These are phyloP conservation scores for Eucalyptus tenuipes DNA, from an alignment of 345 rosid species.

Conservation along the genomic window DNA sequence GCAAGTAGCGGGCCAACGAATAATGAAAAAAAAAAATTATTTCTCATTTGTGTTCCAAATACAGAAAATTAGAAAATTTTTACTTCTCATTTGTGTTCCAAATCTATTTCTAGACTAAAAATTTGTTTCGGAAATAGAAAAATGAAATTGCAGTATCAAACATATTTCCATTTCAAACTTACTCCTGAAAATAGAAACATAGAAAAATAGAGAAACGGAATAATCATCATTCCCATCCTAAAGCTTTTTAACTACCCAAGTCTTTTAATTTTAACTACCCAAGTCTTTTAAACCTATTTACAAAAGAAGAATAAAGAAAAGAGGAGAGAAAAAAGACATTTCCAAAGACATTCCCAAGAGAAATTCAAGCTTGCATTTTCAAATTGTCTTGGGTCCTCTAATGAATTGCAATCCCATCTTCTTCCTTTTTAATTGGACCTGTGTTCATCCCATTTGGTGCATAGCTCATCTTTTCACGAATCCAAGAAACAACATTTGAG, in stretches of 20 bases:
- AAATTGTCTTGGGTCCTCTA: background rate
- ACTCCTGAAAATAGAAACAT: fast-evolving
- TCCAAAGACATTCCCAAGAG: background rate
- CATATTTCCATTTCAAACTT: no score
- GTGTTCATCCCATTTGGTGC: background rate
- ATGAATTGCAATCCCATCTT: no score
- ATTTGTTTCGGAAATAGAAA: fast-evolving
- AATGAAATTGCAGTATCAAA: no score
- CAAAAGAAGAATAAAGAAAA: no score
- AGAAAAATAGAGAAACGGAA: fast-evolving
- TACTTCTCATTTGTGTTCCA: no score
- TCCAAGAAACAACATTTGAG: background rate
- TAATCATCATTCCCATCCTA: no score
- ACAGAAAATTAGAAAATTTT: fast-evolving
- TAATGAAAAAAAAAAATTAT: no score
- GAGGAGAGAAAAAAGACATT: background rate
- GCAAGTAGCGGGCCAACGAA: fast-evolving
- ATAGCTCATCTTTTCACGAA: background rate
- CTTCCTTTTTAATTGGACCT: background rate
- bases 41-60: no score
- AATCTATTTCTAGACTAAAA: no score
- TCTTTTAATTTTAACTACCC: no score
- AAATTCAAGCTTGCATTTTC: background rate
- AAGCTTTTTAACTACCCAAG: background rate
- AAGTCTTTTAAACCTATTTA: background rate